Base-by-base conservation (phyloP, 257 asterid species). In the Scutellaria galericulata region DNA sequence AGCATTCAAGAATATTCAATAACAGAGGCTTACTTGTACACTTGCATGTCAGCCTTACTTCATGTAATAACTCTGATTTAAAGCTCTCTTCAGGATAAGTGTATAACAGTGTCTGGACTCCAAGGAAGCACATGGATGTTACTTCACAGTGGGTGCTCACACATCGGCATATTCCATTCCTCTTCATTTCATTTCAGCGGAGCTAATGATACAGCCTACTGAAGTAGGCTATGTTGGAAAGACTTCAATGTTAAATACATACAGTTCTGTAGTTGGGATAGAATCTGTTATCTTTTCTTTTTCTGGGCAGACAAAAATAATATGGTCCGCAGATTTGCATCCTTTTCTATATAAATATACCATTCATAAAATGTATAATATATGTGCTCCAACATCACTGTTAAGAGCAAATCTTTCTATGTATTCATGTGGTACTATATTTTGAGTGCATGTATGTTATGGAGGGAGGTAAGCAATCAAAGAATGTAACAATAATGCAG, bases 1-100 rank as follows among this genome's bases (percentile, higher is more conserved):
- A 53, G 40, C 47, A 35, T 41, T 22, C 42, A 37, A 69, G 74
- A 56, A 55, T 68, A 52, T 15, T 9, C 1, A 68, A 9, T 18
- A 39, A 63, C 3, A 12, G 6, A 53, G 3, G 14, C 6, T n/a
- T 10, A 7, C 27, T 20, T 0, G 8, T 66, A 42, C 18, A 3
- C 40, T 39, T 14, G 27, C 56, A 70, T 52, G 8, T 13, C 47
- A n/a, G 20, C 15, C 14, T 70, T 44, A 22, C 66, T 18, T 39
- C 57, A 24, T 1, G 24, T 31, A 9, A 58, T 15, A 46, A 70
- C 68, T 45, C 41, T 1, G 20, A 70, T 44, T 12, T 12, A 27
- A 24, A 24, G 27, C 27, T 0, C 7, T 64, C 56, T 31, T 1
- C 8, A 50, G 18, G 1, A 50, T 11, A 14, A 50, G 5, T 4